phyloP scores from a whole-genome alignment of 2,329 filamentous ascomycete genomes.

The Diaporthe destruens region DNA sequence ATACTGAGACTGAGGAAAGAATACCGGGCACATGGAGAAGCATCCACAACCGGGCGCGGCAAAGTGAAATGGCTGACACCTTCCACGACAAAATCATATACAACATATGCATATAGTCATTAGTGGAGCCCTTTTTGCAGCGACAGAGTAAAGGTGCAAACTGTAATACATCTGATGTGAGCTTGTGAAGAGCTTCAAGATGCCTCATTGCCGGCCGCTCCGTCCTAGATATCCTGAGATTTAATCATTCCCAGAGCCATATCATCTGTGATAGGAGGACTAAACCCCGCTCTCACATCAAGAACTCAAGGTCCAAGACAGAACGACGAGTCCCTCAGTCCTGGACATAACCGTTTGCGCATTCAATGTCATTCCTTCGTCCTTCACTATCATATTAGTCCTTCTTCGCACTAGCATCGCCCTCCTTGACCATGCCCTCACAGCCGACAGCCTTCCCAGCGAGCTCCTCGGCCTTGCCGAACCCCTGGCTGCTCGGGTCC shows the following conservation, averaged over 20 bases:
- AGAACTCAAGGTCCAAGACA: background rate
- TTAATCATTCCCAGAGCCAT: no score
- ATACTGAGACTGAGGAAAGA: slow-evolving; percentile 19
- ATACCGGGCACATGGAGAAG: background rate
- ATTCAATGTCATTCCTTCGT: background rate
- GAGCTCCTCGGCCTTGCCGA: slow-evolving; percentile 73
- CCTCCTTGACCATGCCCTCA: slow-evolving; percentile 77
- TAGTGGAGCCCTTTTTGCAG: background rate
- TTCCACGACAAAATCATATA: background rate
- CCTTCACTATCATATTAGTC: slow-evolving; percentile 3
- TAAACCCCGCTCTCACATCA: no score
- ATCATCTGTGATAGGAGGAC: no score
- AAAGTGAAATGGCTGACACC: no score
- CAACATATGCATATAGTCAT: no score
- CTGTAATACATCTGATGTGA: no score
- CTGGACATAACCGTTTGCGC: background rate
- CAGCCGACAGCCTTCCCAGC: slow-evolving; percentile 74
- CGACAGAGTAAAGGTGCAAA: background rate
- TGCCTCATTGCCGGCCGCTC: no score
- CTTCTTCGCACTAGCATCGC: slow-evolving; percentile 61
- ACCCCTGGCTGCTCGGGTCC: slow-evolving; percentile 65
- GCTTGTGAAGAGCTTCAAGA: no score
- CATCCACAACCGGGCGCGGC: background rate
- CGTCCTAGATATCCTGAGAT: no score
- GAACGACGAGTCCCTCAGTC: no score